These are phyloP conservation scores for Pilasporangium apinafurcum DNA, from an alignment of 352 stramenopile species.

Conservation along the genomic window DNA sequence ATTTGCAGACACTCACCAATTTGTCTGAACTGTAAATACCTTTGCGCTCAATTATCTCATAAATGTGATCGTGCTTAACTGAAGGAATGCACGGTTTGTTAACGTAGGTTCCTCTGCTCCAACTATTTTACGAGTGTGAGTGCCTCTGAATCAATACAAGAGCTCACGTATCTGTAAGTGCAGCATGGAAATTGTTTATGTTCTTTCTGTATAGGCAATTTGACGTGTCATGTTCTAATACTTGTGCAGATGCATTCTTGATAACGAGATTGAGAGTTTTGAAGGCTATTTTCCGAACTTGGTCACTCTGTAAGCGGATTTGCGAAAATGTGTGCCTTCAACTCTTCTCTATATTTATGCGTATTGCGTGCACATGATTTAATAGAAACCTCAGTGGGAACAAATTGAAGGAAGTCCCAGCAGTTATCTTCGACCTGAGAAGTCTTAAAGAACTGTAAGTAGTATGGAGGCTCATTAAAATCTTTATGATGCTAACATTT, in stretches of 20 bases:
- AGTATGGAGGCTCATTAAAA: constrained; percentile 18
- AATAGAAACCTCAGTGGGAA: constrained; percentile 48
- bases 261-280: too few species aligned
- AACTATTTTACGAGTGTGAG: constrained; percentile 5
- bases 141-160: background rate
- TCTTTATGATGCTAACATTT: too few species aligned
- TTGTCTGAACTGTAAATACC: constrained; percentile 2
- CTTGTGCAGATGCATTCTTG: too few species aligned
- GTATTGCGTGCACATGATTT: too few species aligned
- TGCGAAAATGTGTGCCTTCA: background rate
- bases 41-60: too few species aligned
- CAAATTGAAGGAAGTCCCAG: constrained; percentile 37
- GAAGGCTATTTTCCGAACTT: constrained; percentile 32
- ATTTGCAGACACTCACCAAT: constrained; percentile 2
- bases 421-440: constrained; percentile 34
- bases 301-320: too few species aligned
- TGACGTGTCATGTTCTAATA: too few species aligned
- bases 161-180: constrained; percentile 5
- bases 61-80: background rate
- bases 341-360: too few species aligned
- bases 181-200: too few species aligned
- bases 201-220: too few species aligned
- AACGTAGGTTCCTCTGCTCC: constrained; percentile 1
- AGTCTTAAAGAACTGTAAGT: constrained; percentile 33
- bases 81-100: background rate